Evolutionary conservation across 139 green algal species (phyloP).

Genomic region (Pleodorina starrii): DNA sequence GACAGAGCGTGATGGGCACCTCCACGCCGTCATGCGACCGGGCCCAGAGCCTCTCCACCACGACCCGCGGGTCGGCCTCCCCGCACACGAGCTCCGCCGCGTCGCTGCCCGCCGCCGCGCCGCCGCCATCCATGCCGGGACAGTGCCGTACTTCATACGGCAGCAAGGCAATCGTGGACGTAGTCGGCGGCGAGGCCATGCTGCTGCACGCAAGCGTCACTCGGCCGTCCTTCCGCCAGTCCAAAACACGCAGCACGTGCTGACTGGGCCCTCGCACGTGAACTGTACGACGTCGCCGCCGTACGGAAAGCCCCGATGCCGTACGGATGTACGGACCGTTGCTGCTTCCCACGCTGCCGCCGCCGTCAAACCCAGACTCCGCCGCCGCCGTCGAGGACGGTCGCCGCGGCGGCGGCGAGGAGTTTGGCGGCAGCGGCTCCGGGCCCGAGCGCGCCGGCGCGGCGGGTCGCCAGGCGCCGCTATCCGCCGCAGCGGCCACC

Average conservation of each 20-base stretch:
- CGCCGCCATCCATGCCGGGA: not conserved
- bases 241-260: not conserved
- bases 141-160: not conserved
- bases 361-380: not conserved
- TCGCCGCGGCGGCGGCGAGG: too few relatives aligned
- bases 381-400: too few relatives aligned
- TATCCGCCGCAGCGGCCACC: not conserved
- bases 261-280: not conserved
- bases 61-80: not conserved
- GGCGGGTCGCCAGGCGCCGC: too few relatives aligned
- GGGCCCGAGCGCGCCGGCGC: too few relatives aligned
- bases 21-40: not conserved
- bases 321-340: not conserved
- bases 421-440: too few relatives aligned
- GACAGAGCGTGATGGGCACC: constrained; percentile 33
- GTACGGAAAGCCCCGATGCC: not conserved
- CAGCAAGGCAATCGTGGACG: not conserved
- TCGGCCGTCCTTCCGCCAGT: not conserved
- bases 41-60: constrained; percentile 39
- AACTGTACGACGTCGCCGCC: not conserved
- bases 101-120: not conserved
- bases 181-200: not conserved
- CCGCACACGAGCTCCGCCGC: not conserved
- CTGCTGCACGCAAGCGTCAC: constrained; percentile 27
- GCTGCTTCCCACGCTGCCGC: not conserved